These are phyloP conservation scores for Thalassiosira mediterranea DNA, from an alignment of 352 stramenopile species.

Conservation along the genomic window DNA sequence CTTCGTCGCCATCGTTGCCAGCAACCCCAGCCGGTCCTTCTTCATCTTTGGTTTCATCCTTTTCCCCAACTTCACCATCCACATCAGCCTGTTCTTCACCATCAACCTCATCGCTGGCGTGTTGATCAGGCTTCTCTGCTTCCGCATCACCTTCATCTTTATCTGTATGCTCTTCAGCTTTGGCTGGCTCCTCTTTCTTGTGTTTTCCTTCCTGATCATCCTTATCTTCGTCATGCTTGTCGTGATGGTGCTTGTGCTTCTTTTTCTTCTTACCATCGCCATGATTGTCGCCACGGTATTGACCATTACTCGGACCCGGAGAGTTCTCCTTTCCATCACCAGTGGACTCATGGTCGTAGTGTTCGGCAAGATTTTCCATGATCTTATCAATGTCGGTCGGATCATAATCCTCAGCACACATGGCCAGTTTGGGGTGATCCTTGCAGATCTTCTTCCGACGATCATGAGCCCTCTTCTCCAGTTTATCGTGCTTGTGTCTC, in stretches of 20 bases:
- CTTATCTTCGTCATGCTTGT: slow-evolving; percentile 5
- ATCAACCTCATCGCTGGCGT: too few relatives aligned
- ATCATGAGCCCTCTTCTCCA: slow-evolving; percentile 22
- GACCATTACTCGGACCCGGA: background rate
- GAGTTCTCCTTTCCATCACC: background rate
- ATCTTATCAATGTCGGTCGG: slow-evolving; percentile 20
- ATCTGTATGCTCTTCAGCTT: background rate
- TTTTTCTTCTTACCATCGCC: background rate
- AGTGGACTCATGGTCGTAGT: slow-evolving; percentile 24
- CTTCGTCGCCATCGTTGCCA: background rate
- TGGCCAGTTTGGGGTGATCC: slow-evolving; percentile 19
- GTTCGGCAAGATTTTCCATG: slow-evolving; percentile 30
- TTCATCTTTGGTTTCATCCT: background rate
- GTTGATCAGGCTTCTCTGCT: background rate
- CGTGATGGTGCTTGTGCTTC: slow-evolving; percentile 14
- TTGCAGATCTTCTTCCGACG: slow-evolving; percentile 3
- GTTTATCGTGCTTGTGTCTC: slow-evolving; percentile 17
- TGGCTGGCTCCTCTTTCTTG: slow-evolving; percentile 6
- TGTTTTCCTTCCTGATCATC: background rate
- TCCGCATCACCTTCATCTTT: background rate
- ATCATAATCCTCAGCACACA: slow-evolving; percentile 9
- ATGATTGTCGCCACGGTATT: slow-evolving; percentile 1
- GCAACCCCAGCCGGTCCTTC: too few relatives aligned
- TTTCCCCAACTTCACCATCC: too few relatives aligned
- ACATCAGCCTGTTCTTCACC: too few relatives aligned